Evolutionary conservation across 2,329 filamentous ascomycete genomes (phyloP).

Genomic region (Zarea fungicola): DNA sequence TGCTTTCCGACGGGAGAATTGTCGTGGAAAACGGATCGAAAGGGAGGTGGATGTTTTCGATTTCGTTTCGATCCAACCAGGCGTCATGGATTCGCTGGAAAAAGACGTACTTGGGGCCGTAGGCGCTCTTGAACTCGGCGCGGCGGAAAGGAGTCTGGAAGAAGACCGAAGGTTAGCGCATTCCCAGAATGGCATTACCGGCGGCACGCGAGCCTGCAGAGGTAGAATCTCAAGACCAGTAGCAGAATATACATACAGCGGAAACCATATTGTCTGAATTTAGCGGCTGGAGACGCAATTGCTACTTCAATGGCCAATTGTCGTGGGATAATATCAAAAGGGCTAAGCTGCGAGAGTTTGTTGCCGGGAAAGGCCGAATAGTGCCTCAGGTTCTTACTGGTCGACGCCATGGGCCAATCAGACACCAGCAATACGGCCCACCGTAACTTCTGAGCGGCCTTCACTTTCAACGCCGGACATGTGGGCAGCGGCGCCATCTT

Average conservation of each 20-base stretch:
- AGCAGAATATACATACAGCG: conserved; percentile 27
- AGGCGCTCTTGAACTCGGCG: conserved; percentile 54
- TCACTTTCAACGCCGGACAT: neutral
- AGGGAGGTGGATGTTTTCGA: neutral
- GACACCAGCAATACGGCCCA: neutral
- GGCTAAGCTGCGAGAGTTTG: conserved; percentile 12
- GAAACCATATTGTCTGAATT: conserved; percentile 35
- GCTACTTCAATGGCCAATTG: conserved; percentile 30
- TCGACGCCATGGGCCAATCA: conserved; percentile 1
- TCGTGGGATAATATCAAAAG: conserved; percentile 14
- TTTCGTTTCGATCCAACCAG: neutral
- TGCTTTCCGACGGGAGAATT: neutral
- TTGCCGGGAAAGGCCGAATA: conserved; percentile 13
- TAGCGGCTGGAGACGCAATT: conserved; percentile 25
- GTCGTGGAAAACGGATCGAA: neutral
- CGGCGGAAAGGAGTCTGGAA: conserved; percentile 42
- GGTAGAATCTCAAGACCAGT: neutral
- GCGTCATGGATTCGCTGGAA: neutral
- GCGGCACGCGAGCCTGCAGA: neutral
- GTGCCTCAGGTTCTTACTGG: conserved; percentile 13
- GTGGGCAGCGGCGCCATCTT: neutral
- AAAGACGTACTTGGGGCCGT: conserved; percentile 57
- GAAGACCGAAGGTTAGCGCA: conserved; percentile 17
- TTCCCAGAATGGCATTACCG: neutral
- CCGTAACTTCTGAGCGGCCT: neutral